Evolutionary conservation across 2,329 filamentous ascomycete genomes (phyloP).

Genomic region (Fusarium drepaniforme): DNA sequence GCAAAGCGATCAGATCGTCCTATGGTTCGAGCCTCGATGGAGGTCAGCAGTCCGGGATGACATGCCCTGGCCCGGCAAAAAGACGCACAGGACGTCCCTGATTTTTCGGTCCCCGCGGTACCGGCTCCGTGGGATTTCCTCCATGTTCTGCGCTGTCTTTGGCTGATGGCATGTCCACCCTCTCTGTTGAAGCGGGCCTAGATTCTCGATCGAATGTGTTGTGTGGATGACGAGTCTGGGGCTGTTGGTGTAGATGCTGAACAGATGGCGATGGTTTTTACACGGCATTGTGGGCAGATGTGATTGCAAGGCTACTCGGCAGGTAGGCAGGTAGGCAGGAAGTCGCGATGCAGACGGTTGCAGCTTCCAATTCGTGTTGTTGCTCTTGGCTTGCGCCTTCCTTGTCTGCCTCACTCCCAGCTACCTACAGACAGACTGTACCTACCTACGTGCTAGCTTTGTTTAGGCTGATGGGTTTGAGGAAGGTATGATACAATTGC

Average conservation of each 20-base stretch:
- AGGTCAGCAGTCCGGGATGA: conserved; percentile 32
- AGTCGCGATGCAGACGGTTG: neutral
- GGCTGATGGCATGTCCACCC: conserved; percentile 15
- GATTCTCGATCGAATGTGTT: conserved; percentile 5
- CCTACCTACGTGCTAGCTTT: conserved; percentile 13
- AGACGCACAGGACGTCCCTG: conserved; percentile 14
- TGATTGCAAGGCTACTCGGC: neutral
- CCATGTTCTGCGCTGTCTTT: neutral
- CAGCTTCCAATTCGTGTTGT: conserved; percentile 15
- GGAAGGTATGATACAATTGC: conserved; percentile 8
- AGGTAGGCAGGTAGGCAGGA: conserved; percentile 4
- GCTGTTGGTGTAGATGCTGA: neutral
- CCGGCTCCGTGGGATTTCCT: conserved; percentile 14
- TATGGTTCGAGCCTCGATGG: conserved; percentile 34
- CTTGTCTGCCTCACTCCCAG: neutral
- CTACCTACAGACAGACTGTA: neutral
- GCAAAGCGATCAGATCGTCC: conserved; percentile 34
- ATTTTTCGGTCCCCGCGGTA: neutral
- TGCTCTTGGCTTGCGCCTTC: conserved; percentile 10
- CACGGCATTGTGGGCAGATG: neutral
- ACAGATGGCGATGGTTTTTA: neutral
- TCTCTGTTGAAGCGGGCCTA: conserved; percentile 5
- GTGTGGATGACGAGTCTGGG: conserved; percentile 1
- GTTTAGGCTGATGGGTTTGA: neutral
- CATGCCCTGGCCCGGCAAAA: conserved; percentile 25